These are phyloP conservation scores for Barnettozyma vustinii DNA, from an alignment of 805 yeast genomes.

Conservation along the genomic window DNA sequence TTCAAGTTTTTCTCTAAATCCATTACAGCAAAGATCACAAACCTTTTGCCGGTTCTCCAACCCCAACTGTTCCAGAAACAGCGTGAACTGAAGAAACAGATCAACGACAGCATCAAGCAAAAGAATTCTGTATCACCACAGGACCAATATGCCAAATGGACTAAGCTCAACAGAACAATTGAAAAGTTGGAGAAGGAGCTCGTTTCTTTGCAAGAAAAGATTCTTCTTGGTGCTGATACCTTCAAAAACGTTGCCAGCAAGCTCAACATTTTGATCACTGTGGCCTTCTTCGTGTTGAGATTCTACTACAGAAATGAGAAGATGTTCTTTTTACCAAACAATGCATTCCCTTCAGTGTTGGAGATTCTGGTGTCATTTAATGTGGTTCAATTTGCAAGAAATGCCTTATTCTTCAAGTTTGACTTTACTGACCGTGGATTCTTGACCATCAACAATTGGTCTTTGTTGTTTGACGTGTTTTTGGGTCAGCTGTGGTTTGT, in stretches of 20 bases:
- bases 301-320: slow-evolving; percentile 48
- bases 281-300: slow-evolving; percentile 28
- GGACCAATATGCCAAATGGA: slow-evolving; percentile 95
- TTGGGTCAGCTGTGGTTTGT: background rate
- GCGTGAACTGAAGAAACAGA: slow-evolving; percentile 35
- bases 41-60: slow-evolving; percentile 31
- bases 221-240: slow-evolving; percentile 92
- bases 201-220: slow-evolving; percentile 95
- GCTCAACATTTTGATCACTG: background rate
- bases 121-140: slow-evolving; percentile 71
- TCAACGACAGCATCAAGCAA: slow-evolving; percentile 42
- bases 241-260: slow-evolving; percentile 26
- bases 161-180: slow-evolving; percentile 65
- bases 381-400: background rate
- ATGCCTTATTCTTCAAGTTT: slow-evolving; percentile 4
- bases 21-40: slow-evolving; percentile 28
- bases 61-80: slow-evolving; percentile 19
- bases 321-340: slow-evolving; percentile 54
- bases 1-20: slow-evolving; percentile 30
- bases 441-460: slow-evolving; percentile 7
- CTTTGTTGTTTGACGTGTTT: slow-evolving; percentile 3
- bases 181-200: slow-evolving; percentile 93
- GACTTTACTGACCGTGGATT: slow-evolving; percentile 5
- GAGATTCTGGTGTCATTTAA: slow-evolving; percentile 52
- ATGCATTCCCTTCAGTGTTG: slow-evolving; percentile 48